A percentile compares a stretch with the other conserved stretches of the same genome.
These are phyloP conservation scores for Phellopilus nigrolimitatus DNA, from an alignment of 1,284 basidiomycete genomes.

Conservation along the genomic window DNA sequence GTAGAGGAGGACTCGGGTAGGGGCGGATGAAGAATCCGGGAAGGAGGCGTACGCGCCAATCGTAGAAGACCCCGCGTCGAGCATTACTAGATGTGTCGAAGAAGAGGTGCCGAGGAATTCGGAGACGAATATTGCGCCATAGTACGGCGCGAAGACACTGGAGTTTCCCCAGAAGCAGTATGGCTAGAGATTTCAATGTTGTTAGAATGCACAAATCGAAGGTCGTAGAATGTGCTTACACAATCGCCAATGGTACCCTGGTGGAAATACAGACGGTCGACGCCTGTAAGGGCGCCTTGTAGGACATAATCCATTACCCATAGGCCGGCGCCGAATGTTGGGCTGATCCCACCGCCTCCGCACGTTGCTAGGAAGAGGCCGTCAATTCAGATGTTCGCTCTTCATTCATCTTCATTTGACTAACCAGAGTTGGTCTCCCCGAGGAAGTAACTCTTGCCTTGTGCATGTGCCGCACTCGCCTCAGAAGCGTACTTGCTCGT, in stretches of 20 bases:
- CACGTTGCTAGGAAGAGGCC: constrained; percentile 35
- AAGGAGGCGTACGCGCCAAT: constrained; percentile 36
- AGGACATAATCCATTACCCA: constrained; percentile 46
- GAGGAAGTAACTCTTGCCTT: constrained; percentile 36
- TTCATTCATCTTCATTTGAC: background rate
- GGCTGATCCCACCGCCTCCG: constrained; percentile 41
- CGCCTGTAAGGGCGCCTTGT: constrained; percentile 36
- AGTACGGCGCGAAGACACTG: constrained; percentile 36
- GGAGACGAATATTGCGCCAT: constrained; percentile 37
- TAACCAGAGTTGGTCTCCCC: constrained; percentile 43
- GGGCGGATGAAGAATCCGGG: constrained; percentile 25
- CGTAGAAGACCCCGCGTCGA: constrained; percentile 34
- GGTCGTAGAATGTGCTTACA: constrained; percentile 26
- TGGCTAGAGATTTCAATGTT: constrained; percentile 26
- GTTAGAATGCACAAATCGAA: background rate
- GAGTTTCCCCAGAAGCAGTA: constrained; percentile 39
- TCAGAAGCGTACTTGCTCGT: constrained; percentile 34
- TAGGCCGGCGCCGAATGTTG: constrained; percentile 40
- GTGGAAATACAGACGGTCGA: constrained; percentile 41
- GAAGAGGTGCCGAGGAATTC: constrained; percentile 34
- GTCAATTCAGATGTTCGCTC: background rate
- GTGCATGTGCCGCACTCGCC: constrained; percentile 33
- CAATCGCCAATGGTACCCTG: constrained; percentile 41
- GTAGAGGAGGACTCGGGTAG: constrained; percentile 33
- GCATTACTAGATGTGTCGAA: constrained; percentile 29